Base-by-base conservation (phyloP, 805 yeast species). In the Myxozyma mucilagina region DNA sequence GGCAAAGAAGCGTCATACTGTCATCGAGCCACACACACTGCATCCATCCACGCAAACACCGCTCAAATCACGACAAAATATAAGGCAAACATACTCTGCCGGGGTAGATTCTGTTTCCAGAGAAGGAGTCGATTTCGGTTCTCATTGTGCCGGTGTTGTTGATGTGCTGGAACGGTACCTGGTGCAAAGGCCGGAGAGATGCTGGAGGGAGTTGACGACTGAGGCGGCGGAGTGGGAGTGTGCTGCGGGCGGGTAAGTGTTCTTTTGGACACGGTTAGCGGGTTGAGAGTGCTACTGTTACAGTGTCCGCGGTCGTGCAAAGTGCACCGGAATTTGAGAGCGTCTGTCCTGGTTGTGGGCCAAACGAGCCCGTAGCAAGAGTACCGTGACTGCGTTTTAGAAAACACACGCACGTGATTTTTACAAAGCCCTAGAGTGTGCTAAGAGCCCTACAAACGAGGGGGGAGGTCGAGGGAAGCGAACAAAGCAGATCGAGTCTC, bases 31-130 rank as follows among this genome's bases (percentile, higher is more conserved):
- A n/a, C 11, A 11, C 32, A 35, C 39, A 31, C 39, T 5, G 29
- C n/a, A 36, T 18, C 5, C 4, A 4, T 34, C 45, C 10, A 16
- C 53, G 16, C 34, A 20, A n/a, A 24, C 47, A 39, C 14, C 47
- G 16, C 9, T 4, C 18, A 8, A 44, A 18, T 20, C 8, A 41
- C 47, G 31, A 31, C 20, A 39, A 42, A 29, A 32, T 34, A 32
- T 18, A 34, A 16, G 31, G 45, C 39, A 24, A 18, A 69, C 71
- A 20, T 61, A 69, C 74, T 87, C 97, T 90, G 84, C 99, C 99
- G 85, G 99, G 99, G 96, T 93, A 94, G 87, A 94, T 93, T 85
- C 93, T 94, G 78, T 93, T 82, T 82, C 99, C 99, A 76, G 99
- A 93, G 86, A 94, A 94, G 79, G 98, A 89, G 83, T 94, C 98